phyloP scores from a whole-genome alignment of 768 basidiomycete species.

The Cystoderma amianthinum region DNA sequence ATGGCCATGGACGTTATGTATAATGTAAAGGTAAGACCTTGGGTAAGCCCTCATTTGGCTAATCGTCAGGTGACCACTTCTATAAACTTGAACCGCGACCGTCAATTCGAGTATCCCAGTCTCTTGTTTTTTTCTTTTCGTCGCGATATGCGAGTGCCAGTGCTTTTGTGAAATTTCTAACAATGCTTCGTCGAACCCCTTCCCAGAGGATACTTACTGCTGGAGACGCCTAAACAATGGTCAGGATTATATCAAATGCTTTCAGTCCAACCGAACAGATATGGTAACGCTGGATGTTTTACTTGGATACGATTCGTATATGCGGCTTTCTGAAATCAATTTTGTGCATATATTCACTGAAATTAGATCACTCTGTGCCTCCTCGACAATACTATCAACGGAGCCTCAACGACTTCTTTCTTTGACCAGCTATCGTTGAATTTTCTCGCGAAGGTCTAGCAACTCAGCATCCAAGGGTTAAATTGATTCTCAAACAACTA shows the following conservation, averaged over 20 bases:
- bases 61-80: no score
- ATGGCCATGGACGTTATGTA: no score
- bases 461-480: conserved; percentile 33
- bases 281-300: conserved; percentile 20
- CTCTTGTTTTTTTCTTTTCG: no score
- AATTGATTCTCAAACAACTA: conserved; percentile 24
- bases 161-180: no score
- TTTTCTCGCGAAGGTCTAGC: conserved; percentile 33
- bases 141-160: no score
- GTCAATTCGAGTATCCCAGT: no score
- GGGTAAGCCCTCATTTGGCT: no score
- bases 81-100: no score
- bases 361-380: conserved; percentile 22
- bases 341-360: conserved; percentile 12
- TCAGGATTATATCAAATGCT: conserved; percentile 14
- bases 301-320: conserved; percentile 41
- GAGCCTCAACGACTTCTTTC: conserved; percentile 16
- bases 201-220: conserved; percentile 16
- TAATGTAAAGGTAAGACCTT: no score
- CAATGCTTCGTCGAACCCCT: no score
- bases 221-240: conserved; percentile 18
- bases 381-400: conserved; percentile 21
- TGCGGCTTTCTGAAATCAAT: conserved; percentile 5
- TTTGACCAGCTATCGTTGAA: conserved; percentile 31
- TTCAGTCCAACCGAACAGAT: conserved; percentile 12